Evolutionary conservation across 2,329 filamentous ascomycete genomes (phyloP).

Genomic region (Hypoxylon sp.): DNA sequence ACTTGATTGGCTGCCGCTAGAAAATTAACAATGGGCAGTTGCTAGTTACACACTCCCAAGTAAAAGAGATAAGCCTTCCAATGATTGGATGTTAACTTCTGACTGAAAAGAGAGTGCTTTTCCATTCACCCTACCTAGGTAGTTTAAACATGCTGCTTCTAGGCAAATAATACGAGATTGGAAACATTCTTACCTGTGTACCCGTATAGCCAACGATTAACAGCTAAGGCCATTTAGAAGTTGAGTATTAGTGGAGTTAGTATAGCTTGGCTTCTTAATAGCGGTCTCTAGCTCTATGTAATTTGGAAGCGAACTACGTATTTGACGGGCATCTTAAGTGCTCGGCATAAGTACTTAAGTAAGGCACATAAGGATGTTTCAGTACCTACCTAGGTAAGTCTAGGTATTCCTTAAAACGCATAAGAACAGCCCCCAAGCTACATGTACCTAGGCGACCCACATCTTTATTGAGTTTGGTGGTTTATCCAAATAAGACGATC

Average conservation of each 20-base stretch:
- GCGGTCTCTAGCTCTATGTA: no score
- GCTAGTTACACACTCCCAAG: neutral
- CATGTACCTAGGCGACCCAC: constrained; percentile 18
- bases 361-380: constrained; percentile 16
- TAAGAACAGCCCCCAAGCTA: constrained; percentile 16
- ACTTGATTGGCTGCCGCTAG: neutral
- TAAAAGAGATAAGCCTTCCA: neutral
- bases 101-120: neutral
- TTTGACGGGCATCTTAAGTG: neutral
- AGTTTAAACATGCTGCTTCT: no score
- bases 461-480: constrained; percentile 24
- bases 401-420: constrained; percentile 11
- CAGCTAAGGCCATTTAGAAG: no score
- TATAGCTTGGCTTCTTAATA: no score
- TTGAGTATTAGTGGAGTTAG: no score
- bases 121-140: neutral
- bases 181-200: no score
- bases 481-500: constrained; percentile 13
- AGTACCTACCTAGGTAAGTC: constrained; percentile 5
- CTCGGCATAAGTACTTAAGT: constrained; percentile 8
- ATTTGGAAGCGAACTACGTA: no score
- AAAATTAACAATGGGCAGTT: neutral
- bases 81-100: neutral
- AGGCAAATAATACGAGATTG: no score
- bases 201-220: no score